These are phyloP conservation scores for Coemansia furcata DNA, from an alignment of 192 early-diverging fungal genomes.

Conservation along the genomic window DNA sequence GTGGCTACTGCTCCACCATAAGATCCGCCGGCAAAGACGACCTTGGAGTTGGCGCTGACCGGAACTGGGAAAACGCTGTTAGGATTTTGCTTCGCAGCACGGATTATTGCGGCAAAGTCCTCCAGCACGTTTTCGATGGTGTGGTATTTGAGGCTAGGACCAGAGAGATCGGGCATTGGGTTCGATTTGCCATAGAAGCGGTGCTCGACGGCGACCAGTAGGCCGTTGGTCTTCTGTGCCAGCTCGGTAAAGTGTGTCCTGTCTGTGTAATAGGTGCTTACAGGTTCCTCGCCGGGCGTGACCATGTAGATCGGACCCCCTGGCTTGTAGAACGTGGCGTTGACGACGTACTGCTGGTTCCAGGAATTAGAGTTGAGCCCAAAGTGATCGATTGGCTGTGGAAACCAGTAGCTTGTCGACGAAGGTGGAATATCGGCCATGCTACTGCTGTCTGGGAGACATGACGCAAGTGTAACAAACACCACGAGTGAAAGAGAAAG, in stretches of 20 bases:
- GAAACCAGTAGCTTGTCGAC: slow-evolving; percentile 26
- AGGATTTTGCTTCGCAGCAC: slow-evolving; percentile 15
- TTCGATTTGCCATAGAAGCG: slow-evolving; percentile 60
- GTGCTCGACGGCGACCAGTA: slow-evolving; percentile 61
- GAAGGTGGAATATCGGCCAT: slow-evolving; percentile 13
- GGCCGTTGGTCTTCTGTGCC: slow-evolving; percentile 54
- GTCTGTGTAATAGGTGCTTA: slow-evolving; percentile 15
- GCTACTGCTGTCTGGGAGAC: background rate
- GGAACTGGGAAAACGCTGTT: slow-evolving; percentile 14
- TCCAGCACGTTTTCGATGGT: slow-evolving; percentile 32
- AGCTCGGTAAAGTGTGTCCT: slow-evolving; percentile 33
- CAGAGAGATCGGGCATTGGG: slow-evolving; percentile 47
- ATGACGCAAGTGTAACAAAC: slow-evolving; percentile 12
- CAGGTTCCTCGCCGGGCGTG: slow-evolving; percentile 26
- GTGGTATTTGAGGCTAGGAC: slow-evolving; percentile 32
- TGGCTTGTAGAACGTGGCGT: slow-evolving; percentile 38
- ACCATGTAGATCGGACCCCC: slow-evolving; percentile 37
- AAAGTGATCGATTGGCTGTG: slow-evolving; percentile 38
- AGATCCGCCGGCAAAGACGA: slow-evolving; percentile 63
- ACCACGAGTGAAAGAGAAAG: slow-evolving; percentile 1
- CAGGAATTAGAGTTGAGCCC: slow-evolving; percentile 24
- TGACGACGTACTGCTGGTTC: slow-evolving; percentile 31
- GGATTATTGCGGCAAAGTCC: slow-evolving; percentile 35
- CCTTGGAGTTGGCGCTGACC: slow-evolving; percentile 19
- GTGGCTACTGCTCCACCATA: slow-evolving; percentile 71